phyloP scores from a whole-genome alignment of 2,329 filamentous ascomycete species.

The Lachnellula willkommii region DNA sequence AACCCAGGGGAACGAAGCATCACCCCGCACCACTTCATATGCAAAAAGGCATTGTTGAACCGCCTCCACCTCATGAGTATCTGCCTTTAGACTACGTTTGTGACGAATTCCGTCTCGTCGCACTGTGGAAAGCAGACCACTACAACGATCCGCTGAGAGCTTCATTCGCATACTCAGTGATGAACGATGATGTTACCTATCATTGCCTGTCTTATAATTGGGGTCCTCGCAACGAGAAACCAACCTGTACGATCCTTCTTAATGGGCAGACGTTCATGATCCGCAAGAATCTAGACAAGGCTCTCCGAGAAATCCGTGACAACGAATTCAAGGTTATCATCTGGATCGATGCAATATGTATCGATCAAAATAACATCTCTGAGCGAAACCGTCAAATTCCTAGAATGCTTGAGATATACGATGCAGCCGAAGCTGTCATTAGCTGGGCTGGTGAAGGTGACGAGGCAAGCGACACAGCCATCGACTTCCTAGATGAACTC shows the following conservation, averaged over 20 bases:
- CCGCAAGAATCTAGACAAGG: constrained; percentile 7
- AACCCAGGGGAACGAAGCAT: neutral
- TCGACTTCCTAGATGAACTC: constrained; percentile 3
- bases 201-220: constrained; percentile 11
- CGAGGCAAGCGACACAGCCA: constrained; percentile 1
- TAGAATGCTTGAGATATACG: constrained; percentile 13
- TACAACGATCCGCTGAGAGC: constrained; percentile 6
- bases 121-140: constrained; percentile 2
- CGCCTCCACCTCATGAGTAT: constrained; percentile 3
- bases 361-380: constrained; percentile 9
- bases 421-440: constrained; percentile 5
- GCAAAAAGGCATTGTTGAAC: neutral
- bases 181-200: constrained; percentile 7
- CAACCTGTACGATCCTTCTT: constrained; percentile 1
- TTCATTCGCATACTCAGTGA: constrained; percentile 3
- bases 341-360: constrained; percentile 18
- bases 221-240: constrained; percentile 6
- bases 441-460: constrained; percentile 7
- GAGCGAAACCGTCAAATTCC: constrained; percentile 12
- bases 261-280: constrained; percentile 11
- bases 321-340: neutral
- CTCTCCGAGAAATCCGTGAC: constrained; percentile 2
- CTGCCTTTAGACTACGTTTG: constrained; percentile 9
- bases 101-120: constrained; percentile 7
- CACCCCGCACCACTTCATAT: constrained; percentile 2